Evolutionary conservation across 2,329 filamentous ascomycete genomes (phyloP).

Genomic region (Juglanconis sp.): DNA sequence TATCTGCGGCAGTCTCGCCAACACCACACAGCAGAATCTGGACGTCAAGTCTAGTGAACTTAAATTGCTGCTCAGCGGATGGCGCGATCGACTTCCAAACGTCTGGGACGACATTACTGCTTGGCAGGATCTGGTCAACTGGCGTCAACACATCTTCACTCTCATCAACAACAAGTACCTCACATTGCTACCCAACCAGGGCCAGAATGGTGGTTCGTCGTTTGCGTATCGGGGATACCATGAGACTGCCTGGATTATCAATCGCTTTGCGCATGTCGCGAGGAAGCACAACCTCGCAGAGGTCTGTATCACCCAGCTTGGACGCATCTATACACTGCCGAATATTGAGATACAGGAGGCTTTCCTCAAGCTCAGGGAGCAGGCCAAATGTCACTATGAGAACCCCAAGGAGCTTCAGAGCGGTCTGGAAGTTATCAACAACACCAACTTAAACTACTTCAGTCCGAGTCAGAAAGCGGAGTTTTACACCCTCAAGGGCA

Average conservation of each 20-base stretch:
- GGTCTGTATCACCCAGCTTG: slow-evolving; percentile 95
- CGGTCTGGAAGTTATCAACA: slow-evolving; percentile 97
- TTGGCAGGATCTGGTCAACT: slow-evolving; percentile 99
- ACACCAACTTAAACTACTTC: slow-evolving; percentile 98
- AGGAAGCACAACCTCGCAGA: slow-evolving; percentile 95
- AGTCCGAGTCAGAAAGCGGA: slow-evolving; percentile 94
- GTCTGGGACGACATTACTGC: slow-evolving; percentile 99
- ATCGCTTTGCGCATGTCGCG: slow-evolving; percentile 95
- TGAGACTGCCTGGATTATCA: slow-evolving; percentile 99
- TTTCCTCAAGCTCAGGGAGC: slow-evolving; percentile 96
- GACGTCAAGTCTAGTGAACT: slow-evolving; percentile 94
- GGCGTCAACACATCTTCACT: slow-evolving; percentile 98
- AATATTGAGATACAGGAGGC: slow-evolving; percentile 99
- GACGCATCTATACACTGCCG: slow-evolving; percentile 94
- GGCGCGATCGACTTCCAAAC: slow-evolving; percentile 93
- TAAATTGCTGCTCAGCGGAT: slow-evolving; percentile 88
- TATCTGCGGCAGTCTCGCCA: slow-evolving; percentile 86
- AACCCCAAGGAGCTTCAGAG: slow-evolving; percentile 88
- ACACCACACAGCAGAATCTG: slow-evolving; percentile 79
- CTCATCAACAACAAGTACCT: slow-evolving; percentile 95
- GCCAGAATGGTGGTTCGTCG: slow-evolving; percentile 82
- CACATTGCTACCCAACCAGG: slow-evolving; percentile 73
- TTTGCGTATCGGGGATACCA: slow-evolving; percentile 97
- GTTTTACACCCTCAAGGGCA: slow-evolving; percentile 98
- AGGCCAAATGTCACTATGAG: slow-evolving; percentile 98